phyloP scores from a whole-genome alignment of 2,329 filamentous ascomycete species.

The Pseudogymnoascus pannorum region DNA sequence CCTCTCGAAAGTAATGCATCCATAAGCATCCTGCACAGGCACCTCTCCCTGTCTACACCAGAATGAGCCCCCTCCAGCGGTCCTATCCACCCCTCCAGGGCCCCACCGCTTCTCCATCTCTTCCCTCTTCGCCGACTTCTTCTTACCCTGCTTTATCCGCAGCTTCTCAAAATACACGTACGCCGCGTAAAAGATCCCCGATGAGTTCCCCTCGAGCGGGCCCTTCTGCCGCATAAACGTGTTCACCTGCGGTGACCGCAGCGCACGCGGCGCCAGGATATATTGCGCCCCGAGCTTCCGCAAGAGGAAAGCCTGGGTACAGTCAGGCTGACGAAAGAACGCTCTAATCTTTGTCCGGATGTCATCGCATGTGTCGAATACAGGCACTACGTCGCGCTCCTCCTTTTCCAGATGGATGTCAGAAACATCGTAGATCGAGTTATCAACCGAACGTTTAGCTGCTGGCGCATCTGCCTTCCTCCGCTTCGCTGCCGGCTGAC shows the following conservation, averaged over 20 bases:
- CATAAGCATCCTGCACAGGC: not conserved
- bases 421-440: conserved; percentile 33
- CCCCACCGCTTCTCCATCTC: conserved; percentile 40
- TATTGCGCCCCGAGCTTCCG: conserved; percentile 41
- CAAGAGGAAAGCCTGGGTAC: conserved; percentile 46
- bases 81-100: not conserved
- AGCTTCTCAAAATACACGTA: conserved; percentile 56
- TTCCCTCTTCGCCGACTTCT: conserved; percentile 42
- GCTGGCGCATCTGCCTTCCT: not conserved
- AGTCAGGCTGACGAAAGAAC: conserved; percentile 38
- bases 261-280: conserved; percentile 28
- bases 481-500: not conserved
- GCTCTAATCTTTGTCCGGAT: conserved; percentile 49
- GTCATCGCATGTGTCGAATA: conserved; percentile 52
- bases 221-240: conserved; percentile 46
- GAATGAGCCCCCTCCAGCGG: not conserved
- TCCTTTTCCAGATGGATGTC: conserved; percentile 41
- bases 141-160: conserved; percentile 42
- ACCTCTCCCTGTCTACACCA: not conserved
- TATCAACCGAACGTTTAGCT: not conserved
- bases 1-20: not conserved
- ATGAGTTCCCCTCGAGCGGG: conserved; percentile 40
- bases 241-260: conserved; percentile 39
- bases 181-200: conserved; percentile 42
- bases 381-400: conserved; percentile 35